Evolutionary conservation across 495 filamentous ascomycete species (phyloP), one percentile per base, ranked within the genome.

Genomic region (Aspergillus olivimuriae): DNA sequence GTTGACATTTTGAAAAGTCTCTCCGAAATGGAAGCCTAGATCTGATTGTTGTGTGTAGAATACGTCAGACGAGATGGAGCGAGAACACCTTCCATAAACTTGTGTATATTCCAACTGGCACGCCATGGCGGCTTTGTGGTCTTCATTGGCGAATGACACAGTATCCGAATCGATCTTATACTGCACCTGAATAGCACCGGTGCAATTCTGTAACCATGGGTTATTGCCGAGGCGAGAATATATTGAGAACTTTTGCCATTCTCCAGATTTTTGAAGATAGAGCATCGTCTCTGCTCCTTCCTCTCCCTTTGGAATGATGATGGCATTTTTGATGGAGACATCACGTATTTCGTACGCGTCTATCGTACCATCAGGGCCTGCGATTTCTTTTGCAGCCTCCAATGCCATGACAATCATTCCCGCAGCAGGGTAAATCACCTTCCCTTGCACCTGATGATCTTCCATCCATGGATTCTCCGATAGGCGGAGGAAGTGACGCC

Each of bases 391-490:
- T 9, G 39, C 30, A 14, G 58, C 70, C 37, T 73, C 66, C 2
- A 70, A 41, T 0, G 56, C 69, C 60, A 67, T 67, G n/a, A 49
- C 36, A 2, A 67, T 41, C 39, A 56, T 61, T 2, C 64, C 68
- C 2, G 66, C 59, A 1, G 48, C 66, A 15, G 68, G 68, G 20
- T 60, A 66, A 1, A 68, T 32, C 2, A 65, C 36, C 0, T 37
- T 26, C 3, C 32, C 22, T 4, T 58, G 42, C 2, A 43, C 18
- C n/a, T 43, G 16, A 15, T 43, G 40, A n/a, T 43, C 30, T 17
- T 34, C 16, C 14, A 43, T 3, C 40, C 40, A 43, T 3, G 40
- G 40, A 23, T 31, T 14, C 14, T 43, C 30, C n/a, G 28, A 33
- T 1, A 43, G 16, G 12, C 30, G 28, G 5, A 43, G 16, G n/a